These are phyloP conservation scores for Fusarium nisikadoi DNA, from an alignment of 2,329 filamentous ascomycete species.

Conservation along the genomic window DNA sequence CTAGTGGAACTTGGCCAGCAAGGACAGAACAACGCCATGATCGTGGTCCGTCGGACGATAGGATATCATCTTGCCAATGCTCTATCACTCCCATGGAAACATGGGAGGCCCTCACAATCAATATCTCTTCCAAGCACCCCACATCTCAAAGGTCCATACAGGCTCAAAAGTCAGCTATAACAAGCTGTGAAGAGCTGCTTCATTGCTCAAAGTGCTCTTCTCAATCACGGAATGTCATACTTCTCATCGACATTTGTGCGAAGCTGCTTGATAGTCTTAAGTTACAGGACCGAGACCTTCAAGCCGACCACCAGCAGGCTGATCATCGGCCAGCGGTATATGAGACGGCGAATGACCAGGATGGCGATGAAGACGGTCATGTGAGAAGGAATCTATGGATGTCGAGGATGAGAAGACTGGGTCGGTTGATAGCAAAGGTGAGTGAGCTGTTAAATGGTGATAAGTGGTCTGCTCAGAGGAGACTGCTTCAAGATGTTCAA, in stretches of 20 bases:
- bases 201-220: neutral
- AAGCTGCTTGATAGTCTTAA: neutral
- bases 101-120: neutral
- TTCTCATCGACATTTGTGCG: neutral
- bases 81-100: neutral
- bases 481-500: neutral
- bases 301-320: accelerated
- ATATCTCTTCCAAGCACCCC: neutral
- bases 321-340: neutral
- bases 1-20: accelerated
- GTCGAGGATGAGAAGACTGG: neutral
- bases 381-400: neutral
- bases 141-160: neutral
- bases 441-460: neutral
- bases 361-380: neutral
- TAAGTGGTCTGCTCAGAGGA: neutral
- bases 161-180: neutral
- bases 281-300: neutral
- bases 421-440: neutral
- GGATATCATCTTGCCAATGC: neutral
- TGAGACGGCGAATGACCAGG: neutral
- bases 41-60: accelerated
- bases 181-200: neutral
- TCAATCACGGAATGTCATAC: neutral
- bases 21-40: neutral